Conservation (phyloP, 352 stramenopile species). For the Thraustochytrium sp. region DNA sequence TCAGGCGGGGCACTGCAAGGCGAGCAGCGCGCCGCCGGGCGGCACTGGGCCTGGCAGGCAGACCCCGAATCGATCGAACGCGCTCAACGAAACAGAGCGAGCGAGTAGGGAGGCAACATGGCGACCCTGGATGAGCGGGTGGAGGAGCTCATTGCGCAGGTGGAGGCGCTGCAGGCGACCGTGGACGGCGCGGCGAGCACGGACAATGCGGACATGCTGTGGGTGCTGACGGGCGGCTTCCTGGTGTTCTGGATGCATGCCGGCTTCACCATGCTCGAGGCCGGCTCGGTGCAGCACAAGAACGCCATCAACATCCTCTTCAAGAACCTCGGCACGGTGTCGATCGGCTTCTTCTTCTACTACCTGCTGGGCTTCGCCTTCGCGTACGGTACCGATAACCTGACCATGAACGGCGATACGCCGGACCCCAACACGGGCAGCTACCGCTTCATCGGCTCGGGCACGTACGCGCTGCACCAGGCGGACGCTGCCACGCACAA, state of each 20-base stretch:
- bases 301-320: constrained; percentile 47
- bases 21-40: too few species aligned
- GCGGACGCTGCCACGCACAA: not conserved
- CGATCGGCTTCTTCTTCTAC: constrained; percentile 38
- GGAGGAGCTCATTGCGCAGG: not conserved
- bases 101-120: not conserved
- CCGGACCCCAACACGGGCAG: not conserved
- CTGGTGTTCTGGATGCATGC: constrained; percentile 49
- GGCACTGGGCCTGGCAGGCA: too few species aligned
- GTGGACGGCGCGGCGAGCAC: not conserved
- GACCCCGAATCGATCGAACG: not conserved
- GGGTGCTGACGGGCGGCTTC: constrained; percentile 39
- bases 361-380: constrained; percentile 43
- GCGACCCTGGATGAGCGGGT: too few species aligned
- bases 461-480: constrained; percentile 20
- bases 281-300: constrained; percentile 50
- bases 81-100: not conserved
- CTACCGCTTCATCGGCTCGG: constrained; percentile 20
- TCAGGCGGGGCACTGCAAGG: too few species aligned
- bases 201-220: constrained; percentile 12
- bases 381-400: constrained; percentile 15
- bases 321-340: constrained; percentile 44
- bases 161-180: not conserved
- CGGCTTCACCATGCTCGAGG: constrained; percentile 51
- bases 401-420: not conserved